Percentiles rank a stretch among this genome's conserved stretches.
Evolutionary conservation across 495 filamentous ascomycete genomes (phyloP).

Genomic region (Astrocystis sublimbata): DNA sequence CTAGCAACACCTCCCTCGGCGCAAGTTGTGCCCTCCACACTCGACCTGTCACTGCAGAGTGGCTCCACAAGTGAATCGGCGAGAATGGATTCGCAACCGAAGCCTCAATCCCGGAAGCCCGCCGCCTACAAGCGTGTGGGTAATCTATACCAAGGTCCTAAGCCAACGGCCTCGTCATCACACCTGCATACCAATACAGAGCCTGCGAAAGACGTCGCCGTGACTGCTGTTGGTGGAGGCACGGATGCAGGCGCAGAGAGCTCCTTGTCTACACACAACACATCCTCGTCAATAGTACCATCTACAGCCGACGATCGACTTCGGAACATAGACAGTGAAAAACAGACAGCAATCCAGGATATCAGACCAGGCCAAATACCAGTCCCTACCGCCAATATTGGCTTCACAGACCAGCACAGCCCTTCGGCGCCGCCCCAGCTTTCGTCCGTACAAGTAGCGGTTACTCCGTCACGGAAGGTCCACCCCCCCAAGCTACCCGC

Average conservation of each 20-base stretch:
- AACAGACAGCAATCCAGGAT: neutral
- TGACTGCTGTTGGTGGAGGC: neutral
- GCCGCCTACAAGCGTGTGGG: constrained; percentile 14
- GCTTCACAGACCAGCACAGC: neutral
- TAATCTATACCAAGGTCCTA: constrained; percentile 22
- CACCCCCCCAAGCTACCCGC: constrained; percentile 36
- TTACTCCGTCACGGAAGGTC: constrained; percentile 2
- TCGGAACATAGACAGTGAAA: neutral
- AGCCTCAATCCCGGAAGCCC: constrained; percentile 13
- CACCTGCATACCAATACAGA: neutral
- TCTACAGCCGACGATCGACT: constrained; percentile 20
- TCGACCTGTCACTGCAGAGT: constrained; percentile 21
- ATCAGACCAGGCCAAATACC: neutral
- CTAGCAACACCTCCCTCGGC: constrained; percentile 43
- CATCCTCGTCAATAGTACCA: constrained; percentile 29
- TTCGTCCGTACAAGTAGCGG: neutral
- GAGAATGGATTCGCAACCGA: neutral
- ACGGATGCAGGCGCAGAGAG: constrained; percentile 9
- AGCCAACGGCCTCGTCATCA: neutral
- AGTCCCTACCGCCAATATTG: neutral
- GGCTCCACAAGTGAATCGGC: neutral
- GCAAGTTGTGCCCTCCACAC: constrained; percentile 43
- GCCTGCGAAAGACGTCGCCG: neutral
- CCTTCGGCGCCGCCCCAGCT: neutral
- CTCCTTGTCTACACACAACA: constrained; percentile 17